Percentiles rank a stretch among this genome's conserved stretches.
Evolutionary conservation across 306 rosid genomes (phyloP).

Genomic region (Prunus kanzakura): DNA sequence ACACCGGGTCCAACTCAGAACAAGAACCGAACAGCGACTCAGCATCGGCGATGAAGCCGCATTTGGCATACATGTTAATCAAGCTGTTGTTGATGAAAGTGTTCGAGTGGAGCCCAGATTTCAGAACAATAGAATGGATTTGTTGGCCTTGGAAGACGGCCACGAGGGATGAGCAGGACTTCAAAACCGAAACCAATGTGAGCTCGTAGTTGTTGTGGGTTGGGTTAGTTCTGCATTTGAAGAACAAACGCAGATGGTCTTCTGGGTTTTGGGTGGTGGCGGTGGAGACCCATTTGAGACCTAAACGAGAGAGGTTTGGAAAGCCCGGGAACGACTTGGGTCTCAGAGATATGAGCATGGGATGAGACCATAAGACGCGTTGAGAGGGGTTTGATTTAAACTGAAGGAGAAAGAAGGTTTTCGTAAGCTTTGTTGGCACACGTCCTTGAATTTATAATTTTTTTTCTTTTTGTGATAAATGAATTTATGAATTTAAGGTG

Average conservation of each 20-base stretch:
- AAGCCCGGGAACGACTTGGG: slow-evolving; percentile 28
- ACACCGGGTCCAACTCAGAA: slow-evolving; percentile 51
- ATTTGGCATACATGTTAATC: slow-evolving; percentile 72
- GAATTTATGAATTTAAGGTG: no score
- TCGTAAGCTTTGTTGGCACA: background rate
- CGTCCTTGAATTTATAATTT: background rate
- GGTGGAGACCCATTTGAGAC: slow-evolving; percentile 51
- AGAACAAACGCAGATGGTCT: slow-evolving; percentile 43
- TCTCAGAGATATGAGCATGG: slow-evolving; percentile 41
- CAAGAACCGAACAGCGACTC: slow-evolving; percentile 42
- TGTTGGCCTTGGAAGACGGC: slow-evolving; percentile 58
- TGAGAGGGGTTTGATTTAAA: background rate
- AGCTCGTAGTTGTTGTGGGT: slow-evolving; percentile 43
- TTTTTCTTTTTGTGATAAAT: no score
- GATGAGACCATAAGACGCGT: slow-evolving; percentile 15
- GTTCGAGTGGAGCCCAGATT: slow-evolving; percentile 62
- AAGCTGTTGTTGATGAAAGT: slow-evolving; percentile 62
- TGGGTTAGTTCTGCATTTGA: slow-evolving; percentile 31
- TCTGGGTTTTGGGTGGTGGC: slow-evolving; percentile 34
- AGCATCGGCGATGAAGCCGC: slow-evolving; percentile 50
- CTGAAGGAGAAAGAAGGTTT: slow-evolving; percentile 12
- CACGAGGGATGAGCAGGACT: slow-evolving; percentile 57
- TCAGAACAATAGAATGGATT: slow-evolving; percentile 54
- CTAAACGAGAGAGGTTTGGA: slow-evolving; percentile 13
- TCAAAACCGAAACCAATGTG: slow-evolving; percentile 61